Evolutionary conservation across 2,329 filamentous ascomycete genomes (phyloP).

Genomic region (Neonectria hederae): DNA sequence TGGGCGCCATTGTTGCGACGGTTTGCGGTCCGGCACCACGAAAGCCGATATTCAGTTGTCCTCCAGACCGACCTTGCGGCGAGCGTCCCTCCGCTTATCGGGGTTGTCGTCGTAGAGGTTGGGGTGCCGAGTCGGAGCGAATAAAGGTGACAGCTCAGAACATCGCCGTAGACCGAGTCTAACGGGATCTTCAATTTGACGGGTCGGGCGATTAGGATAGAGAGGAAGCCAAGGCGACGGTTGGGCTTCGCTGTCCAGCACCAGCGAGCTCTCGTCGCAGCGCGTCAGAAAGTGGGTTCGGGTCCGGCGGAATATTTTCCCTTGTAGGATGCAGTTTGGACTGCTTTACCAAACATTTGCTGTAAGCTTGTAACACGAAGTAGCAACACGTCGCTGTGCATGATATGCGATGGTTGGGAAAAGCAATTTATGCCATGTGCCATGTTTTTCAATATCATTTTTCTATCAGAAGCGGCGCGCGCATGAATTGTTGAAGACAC

Average conservation of each 20-base stretch:
- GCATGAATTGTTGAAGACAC: not conserved
- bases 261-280: constrained; percentile 19
- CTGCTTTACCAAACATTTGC: not conserved
- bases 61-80: constrained; percentile 21
- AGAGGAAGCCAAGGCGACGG: constrained; percentile 10
- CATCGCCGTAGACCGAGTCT: constrained; percentile 3
- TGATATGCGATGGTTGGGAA: not conserved
- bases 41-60: constrained; percentile 16
- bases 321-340: constrained; percentile 8
- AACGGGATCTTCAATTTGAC: not conserved
- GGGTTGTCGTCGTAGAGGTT: not conserved
- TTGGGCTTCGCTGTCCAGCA: constrained; percentile 23
- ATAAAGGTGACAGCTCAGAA: constrained; percentile 3
- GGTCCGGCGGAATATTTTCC: constrained; percentile 24
- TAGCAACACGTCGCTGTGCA: not conserved
- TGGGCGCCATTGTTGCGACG: constrained; percentile 68
- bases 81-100: constrained; percentile 12
- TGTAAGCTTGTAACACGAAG: constrained; percentile 8
- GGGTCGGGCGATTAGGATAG: constrained; percentile 10
- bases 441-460: not conserved
- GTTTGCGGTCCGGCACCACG: constrained; percentile 16
- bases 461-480: not conserved
- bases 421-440: not conserved
- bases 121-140: not conserved
- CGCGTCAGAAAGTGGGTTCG: constrained; percentile 22